phyloP scores from a whole-genome alignment of 306 rosid species.

The Quercus aquifolioides region DNA sequence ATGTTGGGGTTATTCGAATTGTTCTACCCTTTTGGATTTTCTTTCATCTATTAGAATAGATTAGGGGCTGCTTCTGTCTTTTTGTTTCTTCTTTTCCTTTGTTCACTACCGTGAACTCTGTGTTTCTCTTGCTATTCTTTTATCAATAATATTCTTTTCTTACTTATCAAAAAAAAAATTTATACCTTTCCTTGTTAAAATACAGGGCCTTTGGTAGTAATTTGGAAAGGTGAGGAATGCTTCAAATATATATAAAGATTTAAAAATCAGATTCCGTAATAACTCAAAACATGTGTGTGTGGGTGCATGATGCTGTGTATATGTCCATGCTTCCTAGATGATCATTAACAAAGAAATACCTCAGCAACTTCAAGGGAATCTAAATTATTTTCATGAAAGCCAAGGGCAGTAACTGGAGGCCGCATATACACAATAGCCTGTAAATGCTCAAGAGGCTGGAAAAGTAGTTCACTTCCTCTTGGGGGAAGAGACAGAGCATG shows the following conservation, averaged over 20 bases:
- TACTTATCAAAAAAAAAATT: no score
- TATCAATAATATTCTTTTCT: no score
- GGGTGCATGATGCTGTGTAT: background rate
- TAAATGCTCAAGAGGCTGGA: conserved; percentile 92
- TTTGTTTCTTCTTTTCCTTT: no score
- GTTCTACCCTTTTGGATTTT: no score
- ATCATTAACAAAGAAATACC: conserved; percentile 45
- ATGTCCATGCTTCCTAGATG: background rate
- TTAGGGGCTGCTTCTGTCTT: no score
- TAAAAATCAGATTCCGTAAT: background rate
- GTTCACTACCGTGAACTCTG: no score
- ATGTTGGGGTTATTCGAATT: no score
- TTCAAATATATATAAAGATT: background rate
- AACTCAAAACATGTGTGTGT: background rate
- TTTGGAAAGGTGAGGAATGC: background rate
- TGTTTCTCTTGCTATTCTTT: no score
- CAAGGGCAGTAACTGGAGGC: conserved; percentile 59
- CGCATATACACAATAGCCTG: conserved; percentile 75
- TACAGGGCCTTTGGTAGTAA: background rate
- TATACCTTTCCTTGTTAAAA: background rate
- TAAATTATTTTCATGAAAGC: conserved; percentile 43
- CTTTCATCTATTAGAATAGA: no score
- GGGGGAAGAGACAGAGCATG: conserved; percentile 68
- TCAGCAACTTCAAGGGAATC: conserved; percentile 40
- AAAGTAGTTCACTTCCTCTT: conserved; percentile 59